These are phyloP conservation scores for Cutaneotrichosporon sp. DNA, from an alignment of 1,284 basidiomycete species.

Conservation along the genomic window DNA sequence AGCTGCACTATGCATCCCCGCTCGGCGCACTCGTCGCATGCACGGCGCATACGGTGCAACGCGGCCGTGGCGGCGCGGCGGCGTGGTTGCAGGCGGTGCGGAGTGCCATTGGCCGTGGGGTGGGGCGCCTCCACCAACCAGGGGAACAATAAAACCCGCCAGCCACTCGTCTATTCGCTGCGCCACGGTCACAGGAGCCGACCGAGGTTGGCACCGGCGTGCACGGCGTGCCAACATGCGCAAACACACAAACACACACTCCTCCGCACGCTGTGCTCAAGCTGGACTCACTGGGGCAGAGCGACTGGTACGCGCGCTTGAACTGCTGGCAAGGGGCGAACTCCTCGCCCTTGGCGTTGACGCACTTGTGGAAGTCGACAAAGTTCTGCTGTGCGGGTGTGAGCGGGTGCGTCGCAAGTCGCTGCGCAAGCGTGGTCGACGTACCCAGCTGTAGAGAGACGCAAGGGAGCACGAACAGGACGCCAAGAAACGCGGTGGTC, in stretches of 20 bases:
- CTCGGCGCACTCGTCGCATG: no score
- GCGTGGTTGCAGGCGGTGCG: no score
- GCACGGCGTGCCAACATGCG: not conserved
- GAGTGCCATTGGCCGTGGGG: no score
- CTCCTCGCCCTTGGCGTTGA: conserved; percentile 95
- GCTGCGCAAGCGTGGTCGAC: not conserved
- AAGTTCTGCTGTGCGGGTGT: conserved; percentile 76
- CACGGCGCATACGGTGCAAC: no score
- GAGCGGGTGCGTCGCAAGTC: not conserved
- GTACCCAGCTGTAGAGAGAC: conserved; percentile 14
- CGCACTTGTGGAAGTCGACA: conserved; percentile 96
- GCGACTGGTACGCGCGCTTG: conserved; percentile 90
- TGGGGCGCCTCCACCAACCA: no score
- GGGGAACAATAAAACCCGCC: not conserved
- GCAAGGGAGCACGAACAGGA: not conserved
- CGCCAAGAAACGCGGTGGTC: not conserved
- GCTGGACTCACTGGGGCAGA: conserved; percentile 84
- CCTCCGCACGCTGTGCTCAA: not conserved
- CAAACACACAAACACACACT: no score
- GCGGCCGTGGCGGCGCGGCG: no score
- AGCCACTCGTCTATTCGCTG: conserved; percentile 1
- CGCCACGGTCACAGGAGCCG: not conserved
- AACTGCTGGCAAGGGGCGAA: conserved; percentile 98
- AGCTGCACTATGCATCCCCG: no score
- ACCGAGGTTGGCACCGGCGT: not conserved